A percentile compares a stretch with the other conserved stretches of the same genome.
These are phyloP conservation scores for Penicillium sp. DNA, from an alignment of 2,329 filamentous ascomycete species.

Conservation along the genomic window DNA sequence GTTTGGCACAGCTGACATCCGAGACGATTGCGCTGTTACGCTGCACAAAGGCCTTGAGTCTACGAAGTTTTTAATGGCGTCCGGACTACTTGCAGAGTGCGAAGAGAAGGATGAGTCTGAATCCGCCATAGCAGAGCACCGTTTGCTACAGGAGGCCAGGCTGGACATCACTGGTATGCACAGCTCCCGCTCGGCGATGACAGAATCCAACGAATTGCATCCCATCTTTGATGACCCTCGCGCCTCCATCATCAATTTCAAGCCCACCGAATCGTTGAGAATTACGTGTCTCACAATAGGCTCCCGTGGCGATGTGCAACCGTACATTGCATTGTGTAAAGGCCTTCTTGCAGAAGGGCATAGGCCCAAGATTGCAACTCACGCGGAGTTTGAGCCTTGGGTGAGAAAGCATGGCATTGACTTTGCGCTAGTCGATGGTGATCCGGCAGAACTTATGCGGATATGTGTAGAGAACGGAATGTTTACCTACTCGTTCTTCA, in stretches of 20 bases:
- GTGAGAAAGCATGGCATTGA: slow-evolving; percentile 88
- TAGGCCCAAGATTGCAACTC: slow-evolving; percentile 76
- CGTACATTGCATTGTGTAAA: slow-evolving; percentile 93
- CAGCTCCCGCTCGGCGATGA: too few relatives aligned
- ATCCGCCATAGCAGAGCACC: slow-evolving; percentile 68
- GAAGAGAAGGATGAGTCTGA: slow-evolving; percentile 64
- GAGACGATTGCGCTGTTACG: slow-evolving; percentile 82
- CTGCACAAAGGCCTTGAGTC: slow-evolving; percentile 70
- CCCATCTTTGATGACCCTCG: slow-evolving; percentile 85
- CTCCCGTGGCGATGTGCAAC: slow-evolving; percentile 89
- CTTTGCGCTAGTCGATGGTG: slow-evolving; percentile 77
- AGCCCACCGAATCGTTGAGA: slow-evolving; percentile 66
- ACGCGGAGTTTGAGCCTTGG: slow-evolving; percentile 82
- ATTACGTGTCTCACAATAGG: slow-evolving; percentile 95
- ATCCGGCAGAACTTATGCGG: slow-evolving; percentile 88
- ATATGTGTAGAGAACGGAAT: slow-evolving; percentile 96
- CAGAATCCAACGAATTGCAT: slow-evolving; percentile 44
- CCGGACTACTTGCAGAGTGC: slow-evolving; percentile 56
- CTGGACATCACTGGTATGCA: slow-evolving; percentile 35
- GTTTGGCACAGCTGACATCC: slow-evolving; percentile 64
- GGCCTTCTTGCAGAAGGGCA: slow-evolving; percentile 82
- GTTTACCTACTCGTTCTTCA: slow-evolving; percentile 84
- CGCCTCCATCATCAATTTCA: slow-evolving; percentile 83
- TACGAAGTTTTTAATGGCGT: slow-evolving; percentile 60
- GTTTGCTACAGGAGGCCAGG: slow-evolving; percentile 68